Evolutionary conservation across 75 land plant genomes (phyloP), one percentile per base, ranked within the genome.

Genomic region (Pinus taeda): DNA sequence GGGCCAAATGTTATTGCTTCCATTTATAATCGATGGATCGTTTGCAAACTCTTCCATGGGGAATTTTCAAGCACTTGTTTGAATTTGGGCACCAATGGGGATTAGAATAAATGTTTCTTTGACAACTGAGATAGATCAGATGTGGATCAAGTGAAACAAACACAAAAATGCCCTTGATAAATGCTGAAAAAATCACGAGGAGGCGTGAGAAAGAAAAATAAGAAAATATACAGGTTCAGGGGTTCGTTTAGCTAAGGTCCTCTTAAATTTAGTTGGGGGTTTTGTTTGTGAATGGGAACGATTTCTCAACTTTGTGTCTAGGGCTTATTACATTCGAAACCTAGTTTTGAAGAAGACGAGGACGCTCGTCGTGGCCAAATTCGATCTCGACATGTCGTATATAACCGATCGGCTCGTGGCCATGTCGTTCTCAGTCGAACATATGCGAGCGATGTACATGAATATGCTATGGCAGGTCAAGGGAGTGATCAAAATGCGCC

Each of bases 381-480:
- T 83, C 61, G 88, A 89, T 70, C 84, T 91, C 60, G 93, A 91
- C 76, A 89, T 91, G 93, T 82, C 91, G 12, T 91, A 89, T 58
- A 91, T 91, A 57, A 89, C 93, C 36, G 85, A 83, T 59, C 81
- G 79, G 22, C 13, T 91, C 22, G 53, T 91, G 75, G 93, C 93
- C 49, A 91, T 91, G 93, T 91, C 93, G 33, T 91, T 85, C 73
- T 91, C 93, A n/a, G 89, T 87, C 21, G 85, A 91, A 77, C 85
- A 81, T 22, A 86, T 91, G 87, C 73, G 82, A 8, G 91, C 93
- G 0, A 58, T 91, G 82, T 84, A 80, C 57, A 84, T 91, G 49
- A 91, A 91, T 79, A 89, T 91, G 57, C 86, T 91, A 14, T 87
- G 91, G 93, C 91, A 91, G 73, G 93, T 91, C 37, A 91, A 91